Evolutionary conservation across 371 early-diverging fungal species (phyloP).

Genomic region (Smittium culicis): DNA sequence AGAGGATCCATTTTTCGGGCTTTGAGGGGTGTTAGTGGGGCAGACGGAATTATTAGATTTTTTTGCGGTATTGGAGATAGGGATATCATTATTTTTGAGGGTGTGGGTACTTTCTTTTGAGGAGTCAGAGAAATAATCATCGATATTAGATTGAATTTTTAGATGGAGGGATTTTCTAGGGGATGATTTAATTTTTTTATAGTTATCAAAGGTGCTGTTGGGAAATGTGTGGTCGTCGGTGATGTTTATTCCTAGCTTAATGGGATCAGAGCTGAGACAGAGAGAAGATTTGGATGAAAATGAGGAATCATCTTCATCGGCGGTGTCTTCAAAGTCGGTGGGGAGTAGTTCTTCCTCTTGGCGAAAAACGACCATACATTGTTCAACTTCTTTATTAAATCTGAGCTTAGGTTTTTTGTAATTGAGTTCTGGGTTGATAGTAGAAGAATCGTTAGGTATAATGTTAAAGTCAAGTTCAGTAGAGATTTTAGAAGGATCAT

Average conservation of each 20-base stretch:
- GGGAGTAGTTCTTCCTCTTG: conserved; percentile 32
- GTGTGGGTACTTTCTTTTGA: neutral
- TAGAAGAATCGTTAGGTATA: too few species aligned
- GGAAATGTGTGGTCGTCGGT: too few species aligned
- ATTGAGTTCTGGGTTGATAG: neutral
- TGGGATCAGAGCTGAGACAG: too few species aligned
- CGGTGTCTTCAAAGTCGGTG: conserved; percentile 17
- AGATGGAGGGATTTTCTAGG: too few species aligned
- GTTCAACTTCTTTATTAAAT: conserved; percentile 31
- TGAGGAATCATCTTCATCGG: conserved; percentile 1
- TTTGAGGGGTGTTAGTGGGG: neutral
- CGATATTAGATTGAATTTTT: neutral
- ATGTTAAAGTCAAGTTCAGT: too few species aligned
- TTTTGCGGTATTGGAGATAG: neutral
- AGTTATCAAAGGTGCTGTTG: too few species aligned
- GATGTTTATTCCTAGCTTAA: neutral
- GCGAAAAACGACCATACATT: conserved; percentile 33
- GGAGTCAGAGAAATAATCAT: neutral
- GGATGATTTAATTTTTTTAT: too few species aligned
- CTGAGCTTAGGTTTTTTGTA: conserved; percentile 21
- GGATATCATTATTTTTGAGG: neutral
- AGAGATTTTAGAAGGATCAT: too few species aligned
- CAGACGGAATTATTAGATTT: neutral
- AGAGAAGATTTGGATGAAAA: neutral
- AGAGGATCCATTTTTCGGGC: neutral